Base-by-base conservation (phyloP, 805 yeast species). In the Kuraishia borneana region DNA sequence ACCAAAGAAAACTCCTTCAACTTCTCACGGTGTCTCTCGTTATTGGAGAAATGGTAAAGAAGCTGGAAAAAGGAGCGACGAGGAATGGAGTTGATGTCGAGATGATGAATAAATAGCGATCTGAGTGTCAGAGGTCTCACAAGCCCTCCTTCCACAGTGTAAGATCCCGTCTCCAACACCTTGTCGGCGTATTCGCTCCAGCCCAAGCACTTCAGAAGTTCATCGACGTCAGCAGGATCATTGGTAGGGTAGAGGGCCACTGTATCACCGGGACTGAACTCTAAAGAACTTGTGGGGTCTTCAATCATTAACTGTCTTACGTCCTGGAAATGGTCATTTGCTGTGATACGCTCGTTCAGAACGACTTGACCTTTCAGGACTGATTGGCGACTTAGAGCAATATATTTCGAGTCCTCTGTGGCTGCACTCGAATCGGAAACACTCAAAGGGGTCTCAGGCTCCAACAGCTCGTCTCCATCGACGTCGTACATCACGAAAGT, bases 1-100 rank as follows among this genome's bases (percentile, higher is more conserved):
- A 76, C 64, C 7, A 69, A 60, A 7, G 81, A 71, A 45, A 92
- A 83, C 45, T 92, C 96, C 33, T 60, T 58, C 31, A 92, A 61
- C 46, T 84, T 83, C 33, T 77, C 92, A 23, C 63, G 59, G 46
- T 89, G 96, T 37, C 89, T 63, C 36, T 70, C 71, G 37, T 82
- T 92, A 14, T 65, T 60, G 5, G 83, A 76, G 57, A 88, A 92
- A 47, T 80, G 85, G 72, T 83, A 76, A 4, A 76, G 65, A 16
- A 70, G 55, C 50, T 70, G 67, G 53, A 92, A 92, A 46, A 92
- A 89, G 18, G 87, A 72, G 26, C 95, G 63, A 36, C 85, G 67
- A 1, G 98, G 98, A 13, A 89, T 76, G 3, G 94, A 67, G 54
- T 68, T 70, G 10, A 92, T 65, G 51, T 92, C 97, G 35, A 88